A percentile compares a stretch with the other conserved stretches of the same genome.
These are phyloP conservation scores for Omphalea diandra DNA, from an alignment of 441 rosid genomes.

Conservation along the genomic window DNA sequence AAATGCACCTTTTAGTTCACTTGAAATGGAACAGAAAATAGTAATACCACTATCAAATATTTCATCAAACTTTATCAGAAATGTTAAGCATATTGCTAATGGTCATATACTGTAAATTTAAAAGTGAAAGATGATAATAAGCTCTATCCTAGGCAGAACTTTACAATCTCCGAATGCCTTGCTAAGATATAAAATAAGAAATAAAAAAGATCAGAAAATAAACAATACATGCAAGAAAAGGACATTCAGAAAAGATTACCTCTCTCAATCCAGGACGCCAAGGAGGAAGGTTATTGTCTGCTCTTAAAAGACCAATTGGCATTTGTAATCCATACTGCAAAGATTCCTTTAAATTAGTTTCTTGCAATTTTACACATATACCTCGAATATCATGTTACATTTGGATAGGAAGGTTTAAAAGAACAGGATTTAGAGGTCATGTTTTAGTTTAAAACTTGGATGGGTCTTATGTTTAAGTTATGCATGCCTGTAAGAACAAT, in stretches of 20 bases:
- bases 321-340: conserved; percentile 83
- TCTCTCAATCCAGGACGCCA: conserved; percentile 92
- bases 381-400: background rate
- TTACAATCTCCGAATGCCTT: background rate
- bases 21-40: no score
- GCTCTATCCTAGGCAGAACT: no score
- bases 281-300: conserved; percentile 95
- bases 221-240: background rate
- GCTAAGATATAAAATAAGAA: background rate
- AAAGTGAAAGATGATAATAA: no score
- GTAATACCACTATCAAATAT: no score
- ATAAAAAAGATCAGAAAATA: background rate
- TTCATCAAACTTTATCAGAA: no score
- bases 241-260: conserved; percentile 41
- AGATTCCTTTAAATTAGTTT: conserved; percentile 8
- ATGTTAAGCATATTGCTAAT: no score
- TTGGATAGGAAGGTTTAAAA: background rate
- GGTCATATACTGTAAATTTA: no score
- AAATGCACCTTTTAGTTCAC: no score
- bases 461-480: no score
- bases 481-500: no score
- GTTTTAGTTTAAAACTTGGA: background rate
- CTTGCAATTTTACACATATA: conserved; percentile 12
- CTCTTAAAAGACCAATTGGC: conserved; percentile 84
- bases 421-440: background rate